phyloP scores from a whole-genome alignment of 352 stramenopile genomes.

The Phytophthora uliginosa region DNA sequence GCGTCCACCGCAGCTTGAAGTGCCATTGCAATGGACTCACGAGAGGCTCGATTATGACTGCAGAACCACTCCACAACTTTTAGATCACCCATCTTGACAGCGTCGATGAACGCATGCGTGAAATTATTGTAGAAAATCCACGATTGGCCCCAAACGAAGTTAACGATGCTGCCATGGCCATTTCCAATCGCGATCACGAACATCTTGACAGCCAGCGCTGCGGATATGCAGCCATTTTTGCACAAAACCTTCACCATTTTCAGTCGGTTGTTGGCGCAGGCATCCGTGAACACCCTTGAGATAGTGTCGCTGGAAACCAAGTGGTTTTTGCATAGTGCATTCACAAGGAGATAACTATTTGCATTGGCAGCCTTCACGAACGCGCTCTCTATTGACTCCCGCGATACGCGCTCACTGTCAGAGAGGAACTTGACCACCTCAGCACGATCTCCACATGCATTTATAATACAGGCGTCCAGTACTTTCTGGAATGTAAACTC shows the following conservation, averaged over 20 bases:
- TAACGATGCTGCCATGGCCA: not conserved
- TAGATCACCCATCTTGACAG: not conserved
- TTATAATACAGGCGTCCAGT: not conserved
- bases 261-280: not conserved
- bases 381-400: not conserved
- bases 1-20: not conserved
- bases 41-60: not conserved
- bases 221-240: not conserved
- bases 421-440: not conserved
- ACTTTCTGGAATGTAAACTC: not conserved
- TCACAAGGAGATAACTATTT: not conserved
- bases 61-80: not conserved
- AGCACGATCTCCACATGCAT: constrained; percentile 1
- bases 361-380: not conserved
- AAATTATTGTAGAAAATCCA: not conserved
- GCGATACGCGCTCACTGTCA: not conserved
- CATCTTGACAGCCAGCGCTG: not conserved
- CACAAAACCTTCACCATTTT: not conserved
- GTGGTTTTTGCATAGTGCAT: not conserved
- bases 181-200: not conserved
- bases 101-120: not conserved
- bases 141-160: not conserved
- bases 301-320: not conserved
- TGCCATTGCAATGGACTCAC: not conserved
- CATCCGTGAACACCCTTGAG: not conserved